Conservation (phyloP, 2,329 filamentous ascomycete species). For the Trichoderma breve region DNA sequence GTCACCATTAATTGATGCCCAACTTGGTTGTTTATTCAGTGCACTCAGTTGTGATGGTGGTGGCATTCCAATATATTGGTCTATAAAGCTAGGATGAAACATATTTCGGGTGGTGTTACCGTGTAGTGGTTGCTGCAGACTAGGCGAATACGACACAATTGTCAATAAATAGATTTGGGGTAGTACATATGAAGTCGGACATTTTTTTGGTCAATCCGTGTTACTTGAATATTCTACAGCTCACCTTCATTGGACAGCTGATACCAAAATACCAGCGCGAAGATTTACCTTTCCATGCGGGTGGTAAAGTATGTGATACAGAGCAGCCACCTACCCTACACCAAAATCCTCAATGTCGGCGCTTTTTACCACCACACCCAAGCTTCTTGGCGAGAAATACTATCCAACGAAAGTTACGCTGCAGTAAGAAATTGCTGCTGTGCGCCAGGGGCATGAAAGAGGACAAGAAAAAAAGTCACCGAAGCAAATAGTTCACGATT, state of each 20-base stretch:
- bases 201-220: neutral
- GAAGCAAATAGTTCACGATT: neutral
- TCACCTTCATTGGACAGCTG: neutral
- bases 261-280: neutral
- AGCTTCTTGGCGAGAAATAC: neutral
- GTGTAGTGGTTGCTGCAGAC: neutral
- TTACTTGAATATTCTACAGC: neutral
- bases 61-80: neutral
- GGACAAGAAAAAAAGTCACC: neutral
- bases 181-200: neutral
- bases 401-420: neutral
- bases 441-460: neutral
- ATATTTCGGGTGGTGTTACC: neutral
- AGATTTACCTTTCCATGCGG: neutral
- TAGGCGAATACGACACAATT: neutral
- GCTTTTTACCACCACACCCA: neutral
- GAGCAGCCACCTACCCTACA: neutral
- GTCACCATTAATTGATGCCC: neutral
- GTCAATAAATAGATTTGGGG: neutral
- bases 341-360: neutral
- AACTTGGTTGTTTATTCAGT: neutral
- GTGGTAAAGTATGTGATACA: neutral
- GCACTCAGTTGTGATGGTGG: neutral
- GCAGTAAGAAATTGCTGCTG: neutral
- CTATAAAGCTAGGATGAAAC: neutral